Evolutionary conservation across 495 filamentous ascomycete species (phyloP), one percentile per base, ranked within the genome.

Genomic region (Trichoderma asperelloides): DNA sequence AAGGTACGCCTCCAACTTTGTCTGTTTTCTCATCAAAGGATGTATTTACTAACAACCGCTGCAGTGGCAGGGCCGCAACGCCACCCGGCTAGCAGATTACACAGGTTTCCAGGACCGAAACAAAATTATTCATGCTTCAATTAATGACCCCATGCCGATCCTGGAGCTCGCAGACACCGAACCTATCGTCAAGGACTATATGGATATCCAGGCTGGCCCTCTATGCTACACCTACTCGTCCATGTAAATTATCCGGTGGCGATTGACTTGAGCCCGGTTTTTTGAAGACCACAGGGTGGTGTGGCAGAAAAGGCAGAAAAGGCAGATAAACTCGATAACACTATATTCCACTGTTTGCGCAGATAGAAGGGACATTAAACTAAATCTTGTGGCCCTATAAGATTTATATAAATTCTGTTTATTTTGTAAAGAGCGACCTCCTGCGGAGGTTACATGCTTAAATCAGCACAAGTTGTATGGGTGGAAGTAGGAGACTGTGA

Each of bases 1-100:
- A 84, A 70, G 65, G 65, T 66, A 55, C 40, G 65, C 21, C 47
- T 66, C 9, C 3, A 15, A 12, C 18, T 43, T 45, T 18, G 8
- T 25, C 23, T 18, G 7, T 40, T 45, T 41, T 47, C 9, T 23
- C n/a, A 21, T 28, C 11, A 12, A 5, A 51, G 41, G 25, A n/a
- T 28, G 39, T 12, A 40, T 6, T 12, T 40, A 12, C 39, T 55
- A 66, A 47, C 45, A 21, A 25, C 5, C 13, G 27, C 43, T 40
- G 41, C 41, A 66, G 65, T 66, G 65, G 65, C 65, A 66, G 40
- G 65, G 45, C 65, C 65, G 45, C 47, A 55, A 66, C 45, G 40
- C 45, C 9, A 66, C 65, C 65, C 65, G 40, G 18, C 45, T 66
- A 16, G 41, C 65, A 3, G 65, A 66, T 21, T 66, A 66, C 30